Evolutionary conservation across 495 filamentous ascomycete species (phyloP).

Genomic region (Recurvomyces mirabilis): DNA sequence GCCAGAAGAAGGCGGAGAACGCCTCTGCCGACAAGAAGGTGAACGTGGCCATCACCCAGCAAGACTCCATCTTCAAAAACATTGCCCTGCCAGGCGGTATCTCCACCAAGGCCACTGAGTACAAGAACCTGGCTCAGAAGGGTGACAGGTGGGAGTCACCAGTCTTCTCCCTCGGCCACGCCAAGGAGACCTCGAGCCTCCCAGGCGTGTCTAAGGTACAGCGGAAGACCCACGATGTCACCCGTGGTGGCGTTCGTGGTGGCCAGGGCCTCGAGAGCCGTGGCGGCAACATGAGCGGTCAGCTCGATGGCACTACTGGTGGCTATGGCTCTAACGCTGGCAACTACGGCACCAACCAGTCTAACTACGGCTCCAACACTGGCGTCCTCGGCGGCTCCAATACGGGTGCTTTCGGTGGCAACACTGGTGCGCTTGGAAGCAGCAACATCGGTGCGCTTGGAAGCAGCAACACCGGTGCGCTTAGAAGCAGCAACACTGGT

Average conservation of each 20-base stretch:
- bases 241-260: constrained; percentile 32
- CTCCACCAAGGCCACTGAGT: constrained; percentile 88
- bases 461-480: too few species aligned
- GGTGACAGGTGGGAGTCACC: constrained; percentile 93
- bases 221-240: constrained; percentile 52
- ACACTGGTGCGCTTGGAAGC: constrained; percentile 11
- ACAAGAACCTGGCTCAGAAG: constrained; percentile 73
- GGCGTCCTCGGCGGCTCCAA: constrained; percentile 7
- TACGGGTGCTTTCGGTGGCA: constrained; percentile 16
- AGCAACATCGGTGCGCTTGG: too few species aligned
- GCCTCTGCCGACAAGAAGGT: constrained; percentile 64
- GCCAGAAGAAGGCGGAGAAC: constrained; percentile 51
- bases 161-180: constrained; percentile 81
- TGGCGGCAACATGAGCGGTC: constrained; percentile 10
- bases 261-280: constrained; percentile 27
- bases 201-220: constrained; percentile 50
- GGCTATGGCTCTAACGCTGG: constrained; percentile 13
- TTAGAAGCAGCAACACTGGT: too few species aligned
- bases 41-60: constrained; percentile 75
- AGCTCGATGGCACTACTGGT: constrained; percentile 7
- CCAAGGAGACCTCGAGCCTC: constrained; percentile 57
- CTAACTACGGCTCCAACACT: constrained; percentile 14
- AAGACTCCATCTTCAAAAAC: constrained; percentile 83
- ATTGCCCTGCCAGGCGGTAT: constrained; percentile 84
- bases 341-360: constrained; percentile 12